Percentiles rank a stretch among this genome's conserved stretches.
phyloP scores from a whole-genome alignment of 352 stramenopile genomes.

The Phytopythium kandeliae region DNA sequence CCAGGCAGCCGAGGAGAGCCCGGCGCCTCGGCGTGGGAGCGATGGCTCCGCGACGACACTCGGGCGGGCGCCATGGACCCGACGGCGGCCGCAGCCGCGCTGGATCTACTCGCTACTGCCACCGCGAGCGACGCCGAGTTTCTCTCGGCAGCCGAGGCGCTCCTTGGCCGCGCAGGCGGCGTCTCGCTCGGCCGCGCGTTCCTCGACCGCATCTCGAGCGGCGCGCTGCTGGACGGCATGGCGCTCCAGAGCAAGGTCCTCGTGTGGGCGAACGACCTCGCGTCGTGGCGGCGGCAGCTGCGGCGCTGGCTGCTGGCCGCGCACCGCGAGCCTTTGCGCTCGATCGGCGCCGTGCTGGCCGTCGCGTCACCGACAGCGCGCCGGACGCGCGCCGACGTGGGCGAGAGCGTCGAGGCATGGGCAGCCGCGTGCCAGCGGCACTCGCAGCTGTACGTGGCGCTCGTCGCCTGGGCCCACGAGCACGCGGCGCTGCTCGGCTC shows the following conservation, averaged over 20 bases:
- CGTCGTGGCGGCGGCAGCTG: slow-evolving; percentile 31
- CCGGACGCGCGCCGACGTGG: slow-evolving; percentile 4
- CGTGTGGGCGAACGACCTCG: slow-evolving; percentile 37
- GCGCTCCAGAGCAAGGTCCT: slow-evolving; percentile 14
- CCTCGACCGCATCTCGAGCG: slow-evolving; percentile 15
- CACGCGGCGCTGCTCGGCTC: slow-evolving; percentile 27
- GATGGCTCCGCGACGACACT: slow-evolving; percentile 7
- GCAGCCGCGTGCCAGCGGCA: slow-evolving; percentile 15
- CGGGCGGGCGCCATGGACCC: slow-evolving; percentile 6
- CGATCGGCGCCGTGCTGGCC: slow-evolving; percentile 14
- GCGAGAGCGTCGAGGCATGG: slow-evolving; percentile 5
- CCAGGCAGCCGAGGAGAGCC: slow-evolving; percentile 17
- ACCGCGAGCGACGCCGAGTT: slow-evolving; percentile 22
- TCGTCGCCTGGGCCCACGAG: slow-evolving; percentile 28
- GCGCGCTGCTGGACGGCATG: slow-evolving; percentile 22
- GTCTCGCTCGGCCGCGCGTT: slow-evolving; percentile 16
- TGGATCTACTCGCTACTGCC: slow-evolving; percentile 23
- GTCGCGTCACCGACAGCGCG: not conserved
- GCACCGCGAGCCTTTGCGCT: slow-evolving; percentile 21
- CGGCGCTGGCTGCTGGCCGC: slow-evolving; percentile 33
- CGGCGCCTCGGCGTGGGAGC: slow-evolving; percentile 21
- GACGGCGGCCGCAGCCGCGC: slow-evolving; percentile 9
- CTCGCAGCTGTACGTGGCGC: slow-evolving; percentile 33
- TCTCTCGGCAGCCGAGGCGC: slow-evolving; percentile 15
- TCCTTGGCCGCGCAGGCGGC: slow-evolving; percentile 13